Base-by-base conservation (phyloP, 2,329 filamentous ascomycete genomes). In the Penicillium sp. region DNA sequence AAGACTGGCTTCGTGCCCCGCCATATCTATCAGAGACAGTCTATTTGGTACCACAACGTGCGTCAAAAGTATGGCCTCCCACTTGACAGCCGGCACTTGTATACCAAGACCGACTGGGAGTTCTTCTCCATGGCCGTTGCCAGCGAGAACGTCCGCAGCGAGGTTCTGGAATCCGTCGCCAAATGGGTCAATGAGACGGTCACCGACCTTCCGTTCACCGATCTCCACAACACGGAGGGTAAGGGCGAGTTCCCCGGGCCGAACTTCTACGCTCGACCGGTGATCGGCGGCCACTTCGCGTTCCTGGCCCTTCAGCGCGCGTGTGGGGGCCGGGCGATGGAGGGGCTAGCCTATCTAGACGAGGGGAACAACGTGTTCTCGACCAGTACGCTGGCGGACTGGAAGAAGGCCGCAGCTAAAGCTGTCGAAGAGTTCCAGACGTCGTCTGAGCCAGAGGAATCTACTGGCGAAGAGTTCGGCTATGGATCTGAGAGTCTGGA, bases 51-150 rank as follows among this genome's bases (percentile, higher is more conserved):
- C 71, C 76, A 80, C 55, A 77, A 80, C 13, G 87, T 91, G 9
- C 79, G 87, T 57, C 87, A 94, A 66, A 82, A 80, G 60, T 94
- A 91, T 66, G 88, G 88, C 1, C 72, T 95, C 3, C 88, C 88
- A 0, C 78, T 95, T 6, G 88, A 95, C 68, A 85, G 80, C 57
- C 80, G 88, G 37, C 87, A 93, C 67, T 68, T 91, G 3, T 93
- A 93, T 68, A 85, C 87, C 31, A 95, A 95, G 71, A 88, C 84
- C 26, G 88, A 95, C 69, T 95, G 88, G 88, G 84, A 93, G 60
- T 89, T 94, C 66, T 90, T 93, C 67, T 86, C 87, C 0, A 88
- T 88, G 41, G 86, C 88, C 1, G 84, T 94, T 5, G 80, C 87
- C 4, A 82, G 81, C 58, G 78, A 79, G 64, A 71, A 76, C 50